Base-by-base conservation (phyloP, 2,329 filamentous ascomycete species). In the Bipolaris zeicola region DNA sequence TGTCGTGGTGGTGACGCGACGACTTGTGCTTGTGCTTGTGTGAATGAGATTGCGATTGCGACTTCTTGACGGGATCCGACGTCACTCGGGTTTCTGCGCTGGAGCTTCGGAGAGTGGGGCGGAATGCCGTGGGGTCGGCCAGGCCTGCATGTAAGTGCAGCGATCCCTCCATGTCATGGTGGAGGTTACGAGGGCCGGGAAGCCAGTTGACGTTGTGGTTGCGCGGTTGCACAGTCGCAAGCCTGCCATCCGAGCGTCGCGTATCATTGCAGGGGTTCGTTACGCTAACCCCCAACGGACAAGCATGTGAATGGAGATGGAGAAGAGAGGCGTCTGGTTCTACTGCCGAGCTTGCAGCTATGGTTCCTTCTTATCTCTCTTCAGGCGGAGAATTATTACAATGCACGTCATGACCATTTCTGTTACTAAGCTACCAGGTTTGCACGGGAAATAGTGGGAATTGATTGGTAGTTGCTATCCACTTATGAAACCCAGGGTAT, bases 41-140 rank as follows among this genome's bases (percentile, higher is more conserved):
- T 13, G 69, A 62, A 46, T 73, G 71, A 42, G 71, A 60, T 48
- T 56, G 54, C 10, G 69, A 62, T 41, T 73, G 71, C 39, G 71
- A 60, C 50, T 63, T 69, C 52, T 70, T 74, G 8, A 65, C 58
- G 2, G 64, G 65, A 34, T 73, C 65, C 11, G 67, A 65, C 55
- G 58, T 74, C 57, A 71, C 60, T 18, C 70, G 69, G 60, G 60
- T 52, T 63, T 58, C 36, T 26, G 67, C 61, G 13, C 51, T 52
- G 18, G 64, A 58, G 42, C 68, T 63, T 37, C 69, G 63, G 37
- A 69, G 31, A 34, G 64, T 68, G 3, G 68, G 65, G 16, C 68
- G 70, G n/a, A 69, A 62, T 16, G 60, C 42, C 31, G 51, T 52
- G 36, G 59, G 47, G 45, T 62, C 50, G 18, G 52, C 47, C 34